phyloP scores from a whole-genome alignment of 441 rosid species.

The Flueggea neowawraea region DNA sequence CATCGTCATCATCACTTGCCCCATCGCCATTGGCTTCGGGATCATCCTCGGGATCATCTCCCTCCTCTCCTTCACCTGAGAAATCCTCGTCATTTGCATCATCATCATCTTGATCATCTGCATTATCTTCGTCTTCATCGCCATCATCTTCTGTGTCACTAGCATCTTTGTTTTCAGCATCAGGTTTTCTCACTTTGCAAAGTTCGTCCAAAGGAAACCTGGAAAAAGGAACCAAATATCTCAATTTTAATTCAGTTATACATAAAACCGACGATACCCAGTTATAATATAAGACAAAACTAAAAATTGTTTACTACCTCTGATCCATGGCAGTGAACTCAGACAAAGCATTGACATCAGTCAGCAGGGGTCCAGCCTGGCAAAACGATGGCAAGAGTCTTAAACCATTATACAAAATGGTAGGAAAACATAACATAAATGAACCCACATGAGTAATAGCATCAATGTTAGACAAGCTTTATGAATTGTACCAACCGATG shows the following conservation, averaged over 20 bases:
- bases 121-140: slow-evolving; percentile 30
- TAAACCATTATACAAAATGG: background rate
- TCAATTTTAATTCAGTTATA: background rate
- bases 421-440: background rate
- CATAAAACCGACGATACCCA: slow-evolving; percentile 1
- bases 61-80: slow-evolving; percentile 51
- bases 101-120: slow-evolving; percentile 42
- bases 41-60: slow-evolving; percentile 68
- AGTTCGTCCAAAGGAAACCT: slow-evolving; percentile 49
- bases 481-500: too few species aligned
- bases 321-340: slow-evolving; percentile 27
- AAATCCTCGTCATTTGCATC: slow-evolving; percentile 55
- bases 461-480: too few species aligned
- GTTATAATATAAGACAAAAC: background rate
- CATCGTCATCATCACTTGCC: slow-evolving; percentile 55
- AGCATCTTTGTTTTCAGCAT: slow-evolving; percentile 49
- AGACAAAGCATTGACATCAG: slow-evolving; percentile 20
- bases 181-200: slow-evolving; percentile 32
- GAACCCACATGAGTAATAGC: background rate
- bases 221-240: slow-evolving; percentile 10
- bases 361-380: slow-evolving; percentile 33
- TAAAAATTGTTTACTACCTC: slow-evolving; percentile 24
- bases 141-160: slow-evolving; percentile 56
- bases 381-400: background rate
- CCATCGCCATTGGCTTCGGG: slow-evolving; percentile 59